A percentile compares a stretch with the other conserved stretches of the same genome.
Conservation (phyloP, 371 early-diverging fungal species). For the Apophysomyces trapeziformis region DNA sequence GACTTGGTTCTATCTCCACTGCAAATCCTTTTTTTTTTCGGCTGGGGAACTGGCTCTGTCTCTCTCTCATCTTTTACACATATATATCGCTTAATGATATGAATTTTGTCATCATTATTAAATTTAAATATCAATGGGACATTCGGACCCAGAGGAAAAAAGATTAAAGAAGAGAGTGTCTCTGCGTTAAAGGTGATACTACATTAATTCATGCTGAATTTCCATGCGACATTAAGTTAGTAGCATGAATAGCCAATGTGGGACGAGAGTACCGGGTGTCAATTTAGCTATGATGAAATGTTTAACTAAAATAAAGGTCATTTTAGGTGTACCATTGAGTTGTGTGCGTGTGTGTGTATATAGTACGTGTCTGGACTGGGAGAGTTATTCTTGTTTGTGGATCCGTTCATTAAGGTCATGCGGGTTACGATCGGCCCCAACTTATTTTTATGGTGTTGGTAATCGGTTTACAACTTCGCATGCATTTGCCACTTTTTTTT, state of each 20-base stretch:
- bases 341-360: conserved; percentile 26
- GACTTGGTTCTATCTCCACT: conserved; percentile 31
- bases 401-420: conserved; percentile 27
- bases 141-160: too few relatives aligned
- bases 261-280: conserved; percentile 42
- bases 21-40: conserved; percentile 29
- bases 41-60: conserved; percentile 39
- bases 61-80: neutral
- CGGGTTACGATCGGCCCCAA: conserved; percentile 23
- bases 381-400: conserved; percentile 25
- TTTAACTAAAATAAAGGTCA: too few relatives aligned
- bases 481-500: conserved; percentile 32
- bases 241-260: conserved; percentile 51
- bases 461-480: conserved; percentile 30
- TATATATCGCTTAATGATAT: too few relatives aligned
- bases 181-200: neutral
- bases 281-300: neutral
- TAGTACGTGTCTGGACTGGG: too few relatives aligned
- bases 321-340: conserved; percentile 45
- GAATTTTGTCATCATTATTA: too few relatives aligned
- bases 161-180: too few relatives aligned
- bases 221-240: conserved; percentile 37
- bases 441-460: conserved; percentile 13
- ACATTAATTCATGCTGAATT: conserved; percentile 22
- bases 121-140: too few relatives aligned